Percentiles rank a stretch among this genome's conserved stretches.
These are phyloP conservation scores for Pleurotus tuber-regium DNA, from an alignment of 768 basidiomycete species.

Conservation along the genomic window DNA sequence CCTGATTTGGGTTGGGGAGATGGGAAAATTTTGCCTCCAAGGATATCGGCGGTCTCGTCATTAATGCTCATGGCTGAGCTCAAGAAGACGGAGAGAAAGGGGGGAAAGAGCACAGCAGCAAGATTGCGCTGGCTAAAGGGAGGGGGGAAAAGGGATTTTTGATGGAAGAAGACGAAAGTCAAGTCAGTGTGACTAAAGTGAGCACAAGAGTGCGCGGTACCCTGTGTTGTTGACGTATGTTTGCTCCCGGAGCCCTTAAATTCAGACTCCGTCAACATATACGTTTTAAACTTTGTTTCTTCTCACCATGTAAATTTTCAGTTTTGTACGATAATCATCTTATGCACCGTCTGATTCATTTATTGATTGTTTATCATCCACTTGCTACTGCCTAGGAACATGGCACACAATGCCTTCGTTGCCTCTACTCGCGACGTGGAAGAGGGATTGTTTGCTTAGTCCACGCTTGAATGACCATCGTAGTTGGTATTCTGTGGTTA, in stretches of 20 bases:
- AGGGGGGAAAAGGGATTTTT: conserved; percentile 24
- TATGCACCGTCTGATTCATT: neutral
- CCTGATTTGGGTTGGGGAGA: conserved; percentile 25
- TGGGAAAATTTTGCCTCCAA: conserved; percentile 54
- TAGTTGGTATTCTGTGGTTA: conserved; percentile 42
- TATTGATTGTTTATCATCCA: conserved; percentile 34
- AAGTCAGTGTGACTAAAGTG: conserved; percentile 20
- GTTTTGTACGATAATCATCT: neutral
- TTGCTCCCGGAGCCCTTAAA: neutral
- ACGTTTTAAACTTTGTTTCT: neutral
- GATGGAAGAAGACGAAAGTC: conserved; percentile 34
- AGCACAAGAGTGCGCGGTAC: conserved; percentile 8
- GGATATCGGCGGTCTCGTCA: conserved; percentile 69
- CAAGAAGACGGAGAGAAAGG: conserved; percentile 13
- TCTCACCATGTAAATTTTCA: neutral
- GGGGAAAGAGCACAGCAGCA: neutral
- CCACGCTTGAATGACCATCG: conserved; percentile 75
- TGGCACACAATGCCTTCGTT: conserved; percentile 71
- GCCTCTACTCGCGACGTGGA: conserved; percentile 75
- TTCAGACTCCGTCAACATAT: neutral
- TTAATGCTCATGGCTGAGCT: conserved; percentile 56
- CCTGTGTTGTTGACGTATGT: neutral
- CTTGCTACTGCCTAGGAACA: conserved; percentile 77
- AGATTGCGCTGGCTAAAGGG: neutral
- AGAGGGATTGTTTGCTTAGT: conserved; percentile 55